Conservation (phyloP, 2,329 filamentous ascomycete genomes). For the Pseudopyricularia javanii region DNA sequence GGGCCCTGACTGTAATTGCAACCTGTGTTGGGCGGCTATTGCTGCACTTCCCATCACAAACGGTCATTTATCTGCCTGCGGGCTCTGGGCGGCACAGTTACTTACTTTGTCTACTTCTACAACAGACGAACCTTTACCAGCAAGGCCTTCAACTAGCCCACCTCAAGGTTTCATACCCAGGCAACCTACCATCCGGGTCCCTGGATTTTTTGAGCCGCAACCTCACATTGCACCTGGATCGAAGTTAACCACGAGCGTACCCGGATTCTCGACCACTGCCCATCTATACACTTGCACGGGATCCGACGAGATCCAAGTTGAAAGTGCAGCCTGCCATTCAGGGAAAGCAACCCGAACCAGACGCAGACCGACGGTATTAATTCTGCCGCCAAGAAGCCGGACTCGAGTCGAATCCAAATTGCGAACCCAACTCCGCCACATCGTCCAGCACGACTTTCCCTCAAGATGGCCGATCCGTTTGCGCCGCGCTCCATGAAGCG, state of each 20-base stretch:
- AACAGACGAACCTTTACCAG: too few species aligned
- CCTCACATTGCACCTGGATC: background rate
- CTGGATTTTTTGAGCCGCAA: too few species aligned
- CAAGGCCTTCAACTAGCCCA: too few species aligned
- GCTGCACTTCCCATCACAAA: too few species aligned
- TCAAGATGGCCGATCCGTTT: constrained; percentile 47
- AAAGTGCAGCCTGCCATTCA: background rate
- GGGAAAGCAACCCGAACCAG: background rate
- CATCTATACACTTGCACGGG: background rate
- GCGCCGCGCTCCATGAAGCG: constrained; percentile 82
- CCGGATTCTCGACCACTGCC: background rate
- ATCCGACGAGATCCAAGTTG: background rate
- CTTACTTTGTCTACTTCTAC: too few species aligned
- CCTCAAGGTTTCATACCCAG: too few species aligned
- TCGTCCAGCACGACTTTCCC: background rate
- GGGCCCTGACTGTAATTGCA: too few species aligned
- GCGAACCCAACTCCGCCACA: background rate
- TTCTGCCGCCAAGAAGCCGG: background rate
- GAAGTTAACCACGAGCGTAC: background rate
- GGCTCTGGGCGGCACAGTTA: too few species aligned
- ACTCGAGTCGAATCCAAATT: background rate
- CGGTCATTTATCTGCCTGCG: too few species aligned
- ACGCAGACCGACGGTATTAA: background rate
- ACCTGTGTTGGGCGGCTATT: too few species aligned
- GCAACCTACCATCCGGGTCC: too few species aligned